phyloP scores from a whole-genome alignment of 257 asterid species.

The Nyctanthes arbortristis region DNA sequence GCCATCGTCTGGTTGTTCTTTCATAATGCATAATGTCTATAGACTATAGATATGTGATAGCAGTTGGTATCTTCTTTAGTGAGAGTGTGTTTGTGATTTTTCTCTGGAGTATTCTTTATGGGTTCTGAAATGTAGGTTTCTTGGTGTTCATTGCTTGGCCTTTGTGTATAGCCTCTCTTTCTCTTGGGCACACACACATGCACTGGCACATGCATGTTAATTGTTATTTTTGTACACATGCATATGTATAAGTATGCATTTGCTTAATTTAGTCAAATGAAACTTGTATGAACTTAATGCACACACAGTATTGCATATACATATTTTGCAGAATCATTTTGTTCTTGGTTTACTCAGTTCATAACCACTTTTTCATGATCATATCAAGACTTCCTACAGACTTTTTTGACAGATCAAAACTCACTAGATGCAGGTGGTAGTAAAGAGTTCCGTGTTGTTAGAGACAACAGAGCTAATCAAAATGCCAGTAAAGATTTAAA shows the following conservation, averaged over 20 bases:
- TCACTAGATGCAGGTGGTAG: slow-evolving; percentile 59
- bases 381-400: no score
- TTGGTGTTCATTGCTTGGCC: background rate
- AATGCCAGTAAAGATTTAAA: slow-evolving; percentile 48
- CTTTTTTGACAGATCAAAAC: slow-evolving; percentile 29
- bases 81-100: background rate
- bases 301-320: background rate
- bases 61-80: background rate
- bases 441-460: slow-evolving; percentile 84
- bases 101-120: background rate
- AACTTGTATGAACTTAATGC: background rate
- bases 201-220: background rate
- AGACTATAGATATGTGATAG: background rate
- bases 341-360: background rate
- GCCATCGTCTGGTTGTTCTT: background rate
- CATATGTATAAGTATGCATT: background rate
- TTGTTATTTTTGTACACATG: background rate
- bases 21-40: background rate
- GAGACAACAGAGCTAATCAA: slow-evolving; percentile 82
- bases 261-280: background rate
- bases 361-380: slow-evolving; percentile 1
- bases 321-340: background rate
- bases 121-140: background rate
- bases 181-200: background rate
- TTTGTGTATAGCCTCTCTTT: background rate